Evolutionary conservation across 257 asterid species (phyloP), one percentile per base, ranked within the genome.

Genomic region (Salvia hispanica): DNA sequence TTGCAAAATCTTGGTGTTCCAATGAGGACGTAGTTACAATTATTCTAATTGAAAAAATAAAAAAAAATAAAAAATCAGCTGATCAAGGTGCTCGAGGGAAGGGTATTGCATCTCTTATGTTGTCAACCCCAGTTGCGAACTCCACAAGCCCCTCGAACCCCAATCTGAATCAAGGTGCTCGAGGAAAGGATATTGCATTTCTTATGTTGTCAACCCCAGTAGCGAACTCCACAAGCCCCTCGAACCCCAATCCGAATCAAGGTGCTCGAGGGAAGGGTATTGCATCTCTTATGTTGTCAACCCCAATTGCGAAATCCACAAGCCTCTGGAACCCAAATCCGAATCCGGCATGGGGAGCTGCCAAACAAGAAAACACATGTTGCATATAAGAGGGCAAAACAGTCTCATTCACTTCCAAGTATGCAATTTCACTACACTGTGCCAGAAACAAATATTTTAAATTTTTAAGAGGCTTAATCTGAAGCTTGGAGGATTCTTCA

Each of bases 311-410:
- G 68, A 91, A 94, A 46, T 91, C 97, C 63, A 94, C 97, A 13
- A 94, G 92, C 84, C 99, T 87, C 72, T 94, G 97, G 46, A 94
- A 94, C 25, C 99, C 99, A 72, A 94, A 84, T 44, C 99, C 97
- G 66, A 88, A 94, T 66, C 99, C 97, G 5, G 97, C 93, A 69
- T 94, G 99, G 36, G 96, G 97, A 78, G 89, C 99, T 94, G 9
- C 31, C 53, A 4, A 3, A 39, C 48, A 8, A 59, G 48, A 58
- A 36, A 34, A 37, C 14, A 3, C 21, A 18, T 18, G 21, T 18
- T 18, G 21, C 21, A 18, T 18, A 6, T 7, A 39, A 39, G 10
- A 39, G 44, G 9, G 44, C 10, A 39, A 6, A 7, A 39, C 6
- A 39, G 44, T 39, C 44, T 9, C 8, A 39, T 6, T 6, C 8